Evolutionary conservation across 75 land plant species (phyloP).

Genomic region (Pinus tabuliformis): DNA sequence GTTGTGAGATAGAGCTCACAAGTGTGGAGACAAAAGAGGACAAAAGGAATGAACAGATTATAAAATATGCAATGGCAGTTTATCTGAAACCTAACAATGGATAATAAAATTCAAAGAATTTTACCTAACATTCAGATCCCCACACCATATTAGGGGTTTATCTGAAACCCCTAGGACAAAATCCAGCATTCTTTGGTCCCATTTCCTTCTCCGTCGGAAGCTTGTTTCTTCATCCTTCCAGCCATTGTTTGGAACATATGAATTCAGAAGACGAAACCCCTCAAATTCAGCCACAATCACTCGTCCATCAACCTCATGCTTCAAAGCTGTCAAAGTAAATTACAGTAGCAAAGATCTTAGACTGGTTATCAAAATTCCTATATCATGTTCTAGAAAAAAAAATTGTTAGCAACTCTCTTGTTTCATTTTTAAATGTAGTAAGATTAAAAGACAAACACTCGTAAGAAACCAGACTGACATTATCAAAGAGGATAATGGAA

Average conservation of each 20-base stretch:
- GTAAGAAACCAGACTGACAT: background rate
- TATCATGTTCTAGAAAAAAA: background rate
- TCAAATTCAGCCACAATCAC: slow-evolving; percentile 93
- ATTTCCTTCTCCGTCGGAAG: slow-evolving; percentile 83
- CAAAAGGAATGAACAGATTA: background rate
- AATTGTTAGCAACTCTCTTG: background rate
- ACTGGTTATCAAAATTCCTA: background rate
- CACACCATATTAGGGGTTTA: slow-evolving; percentile 97
- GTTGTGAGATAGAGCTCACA: slow-evolving; percentile 1
- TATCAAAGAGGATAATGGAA: background rate
- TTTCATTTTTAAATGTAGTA: background rate
- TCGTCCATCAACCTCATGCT: slow-evolving; percentile 93
- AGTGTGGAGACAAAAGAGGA: background rate
- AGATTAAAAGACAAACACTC: background rate
- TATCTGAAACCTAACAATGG: background rate
- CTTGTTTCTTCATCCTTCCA: slow-evolving; percentile 94
- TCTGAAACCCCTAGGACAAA: slow-evolving; percentile 54
- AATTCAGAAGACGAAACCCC: slow-evolving; percentile 60
- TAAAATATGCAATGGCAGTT: background rate
- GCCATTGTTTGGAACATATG: slow-evolving; percentile 96
- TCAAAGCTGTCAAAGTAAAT: slow-evolving; percentile 30
- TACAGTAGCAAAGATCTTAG: background rate
- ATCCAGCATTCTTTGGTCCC: slow-evolving; percentile 89
- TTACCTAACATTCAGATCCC: slow-evolving; percentile 97
- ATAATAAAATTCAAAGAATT: background rate